Evolutionary conservation across 2,329 filamentous ascomycete genomes (phyloP), one percentile per base, ranked within the genome.

Genomic region (Elsinoe ampelina): DNA sequence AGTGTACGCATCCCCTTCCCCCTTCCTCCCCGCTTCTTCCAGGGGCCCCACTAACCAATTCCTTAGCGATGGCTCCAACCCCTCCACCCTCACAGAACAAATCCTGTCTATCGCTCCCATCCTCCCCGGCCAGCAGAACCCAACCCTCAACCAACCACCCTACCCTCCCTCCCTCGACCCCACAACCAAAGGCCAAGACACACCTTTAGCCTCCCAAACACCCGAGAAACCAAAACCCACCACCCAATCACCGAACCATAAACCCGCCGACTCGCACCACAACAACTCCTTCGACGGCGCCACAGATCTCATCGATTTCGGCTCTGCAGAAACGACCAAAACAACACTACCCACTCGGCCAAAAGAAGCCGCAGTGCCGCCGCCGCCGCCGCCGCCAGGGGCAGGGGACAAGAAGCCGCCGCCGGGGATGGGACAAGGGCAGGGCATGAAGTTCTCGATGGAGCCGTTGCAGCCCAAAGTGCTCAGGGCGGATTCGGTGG

Each of bases 101-200:
- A 90, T 97, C 57, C 77, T 95, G 64, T 79, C 86, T 20, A 90
- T 97, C 58, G 87, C 89, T 54, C 89, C 93, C 1, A 87, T 98
- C 59, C 68, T 97, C 22, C 81, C 82, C 38, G 91, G 89, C 32
- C 89, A 95, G 69, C 81, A 79, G 63, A 69, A 80, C 63, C 68
- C 78, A 61, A 82, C 86, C 58, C 79, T 83, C 59, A 75, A 79
- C 59, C 73, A 67, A 64, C 45, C 63, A 61, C 58, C 57, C 26
- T 32, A 60, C 19, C 38, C 59, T 13, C 43, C 56, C 20, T 30
- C 48, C 30, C 47, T 48, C 20, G n/a, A 35, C 26, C 26, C 26
- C 26, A 30, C 26, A 19, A 52, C 54, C 32, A 52, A 35, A 52
- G 48, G 48, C 13, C 47, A 50, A 36, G 45, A 52, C 38, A 47